phyloP scores from a whole-genome alignment of 73 alveolate genomes.

The Paramecium octaurelia region DNA sequence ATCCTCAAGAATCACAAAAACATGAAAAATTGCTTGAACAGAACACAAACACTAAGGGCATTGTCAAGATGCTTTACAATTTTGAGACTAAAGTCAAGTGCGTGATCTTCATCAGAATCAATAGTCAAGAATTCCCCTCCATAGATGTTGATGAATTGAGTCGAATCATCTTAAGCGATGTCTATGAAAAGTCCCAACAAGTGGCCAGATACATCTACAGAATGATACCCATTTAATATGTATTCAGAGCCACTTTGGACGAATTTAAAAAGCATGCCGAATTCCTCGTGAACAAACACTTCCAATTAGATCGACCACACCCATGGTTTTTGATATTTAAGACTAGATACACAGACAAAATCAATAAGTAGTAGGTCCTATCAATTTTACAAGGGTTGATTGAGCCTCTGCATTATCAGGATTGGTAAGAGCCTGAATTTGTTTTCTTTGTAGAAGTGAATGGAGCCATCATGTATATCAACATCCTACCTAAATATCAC shows the following conservation, averaged over 20 bases:
- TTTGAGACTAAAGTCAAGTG: slow-evolving; percentile 38
- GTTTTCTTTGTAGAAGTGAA: slow-evolving; percentile 33
- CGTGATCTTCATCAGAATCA: slow-evolving; percentile 21
- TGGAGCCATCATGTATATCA: slow-evolving; percentile 44
- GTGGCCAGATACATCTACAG: neutral
- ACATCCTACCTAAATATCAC: neutral
- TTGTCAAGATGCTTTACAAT: slow-evolving; percentile 1
- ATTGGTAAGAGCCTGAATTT: slow-evolving; percentile 44
- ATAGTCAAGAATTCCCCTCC: neutral
- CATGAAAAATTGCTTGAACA: slow-evolving; percentile 4
- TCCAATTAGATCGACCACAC: neutral
- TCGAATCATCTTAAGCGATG: neutral
- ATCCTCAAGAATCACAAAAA: neutral
- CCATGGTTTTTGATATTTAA: slow-evolving; percentile 15
- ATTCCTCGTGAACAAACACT: neutral
- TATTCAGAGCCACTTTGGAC: neutral
- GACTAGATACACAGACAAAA: neutral
- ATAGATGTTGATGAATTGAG: slow-evolving; percentile 23
- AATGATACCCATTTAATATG: slow-evolving; percentile 21
- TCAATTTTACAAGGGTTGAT: neutral
- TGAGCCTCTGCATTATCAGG: slow-evolving; percentile 20
- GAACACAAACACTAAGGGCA: neutral
- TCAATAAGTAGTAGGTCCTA: neutral
- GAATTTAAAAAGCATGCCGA: neutral
- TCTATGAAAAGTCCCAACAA: neutral